phyloP scores from a whole-genome alignment of 495 filamentous ascomycete genomes.

The Astrothelium subdiscretum region DNA sequence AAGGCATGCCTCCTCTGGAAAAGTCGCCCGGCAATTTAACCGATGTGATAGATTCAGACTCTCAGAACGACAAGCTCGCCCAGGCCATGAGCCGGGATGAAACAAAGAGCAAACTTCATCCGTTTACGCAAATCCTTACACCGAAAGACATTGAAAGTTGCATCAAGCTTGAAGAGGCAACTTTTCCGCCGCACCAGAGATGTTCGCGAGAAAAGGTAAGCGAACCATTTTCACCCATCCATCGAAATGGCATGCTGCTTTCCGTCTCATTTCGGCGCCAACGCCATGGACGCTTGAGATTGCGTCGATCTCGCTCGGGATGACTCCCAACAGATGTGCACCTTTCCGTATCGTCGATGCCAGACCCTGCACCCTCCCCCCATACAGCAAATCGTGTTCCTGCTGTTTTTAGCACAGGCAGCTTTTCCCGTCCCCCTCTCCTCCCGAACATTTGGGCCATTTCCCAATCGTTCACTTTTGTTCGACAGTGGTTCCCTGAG shows the following conservation, averaged over 20 bases:
- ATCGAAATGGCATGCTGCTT: background rate
- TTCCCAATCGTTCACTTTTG: too few relatives aligned
- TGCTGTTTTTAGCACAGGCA: background rate
- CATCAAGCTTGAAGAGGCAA: constrained; percentile 58
- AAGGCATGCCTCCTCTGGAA: constrained; percentile 22
- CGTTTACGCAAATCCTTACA: constrained; percentile 60
- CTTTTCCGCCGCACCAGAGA: constrained; percentile 61
- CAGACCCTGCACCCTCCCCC: background rate
- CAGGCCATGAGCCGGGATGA: constrained; percentile 1
- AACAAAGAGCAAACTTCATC: constrained; percentile 39
- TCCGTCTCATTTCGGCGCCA: background rate
- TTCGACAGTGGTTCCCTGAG: background rate
- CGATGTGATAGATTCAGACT: background rate
- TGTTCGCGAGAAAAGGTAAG: constrained; percentile 71
- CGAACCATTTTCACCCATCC: background rate
- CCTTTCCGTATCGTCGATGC: background rate
- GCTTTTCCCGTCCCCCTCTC: background rate
- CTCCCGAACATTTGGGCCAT: too few relatives aligned
- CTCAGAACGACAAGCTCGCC: background rate
- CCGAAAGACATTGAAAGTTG: constrained; percentile 66
- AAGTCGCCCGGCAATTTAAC: constrained; percentile 17
- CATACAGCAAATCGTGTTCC: background rate
- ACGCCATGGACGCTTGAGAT: background rate
- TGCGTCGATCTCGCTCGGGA: background rate
- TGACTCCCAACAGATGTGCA: background rate